These are phyloP conservation scores for Panicum miliaceum DNA, from an alignment of 176 grass and related monocot species.

Conservation along the genomic window DNA sequence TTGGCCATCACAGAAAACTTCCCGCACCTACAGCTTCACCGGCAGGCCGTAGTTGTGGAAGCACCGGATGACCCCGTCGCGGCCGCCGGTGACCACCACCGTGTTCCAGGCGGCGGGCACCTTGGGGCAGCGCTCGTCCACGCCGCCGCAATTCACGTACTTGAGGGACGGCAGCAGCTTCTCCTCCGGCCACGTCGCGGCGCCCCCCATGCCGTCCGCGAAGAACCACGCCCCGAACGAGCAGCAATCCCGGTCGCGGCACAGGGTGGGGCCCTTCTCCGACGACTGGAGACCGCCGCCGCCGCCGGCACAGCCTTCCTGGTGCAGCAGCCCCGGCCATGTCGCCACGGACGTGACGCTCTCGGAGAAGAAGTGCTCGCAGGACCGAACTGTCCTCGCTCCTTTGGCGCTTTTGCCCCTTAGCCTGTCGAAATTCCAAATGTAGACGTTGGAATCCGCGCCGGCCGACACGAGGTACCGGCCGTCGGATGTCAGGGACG, in stretches of 20 bases:
- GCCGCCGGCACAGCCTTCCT: not conserved
- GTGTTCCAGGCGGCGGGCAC: conserved; percentile 56
- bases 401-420: not conserved
- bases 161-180: conserved; percentile 43
- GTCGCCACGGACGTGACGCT: conserved; percentile 56
- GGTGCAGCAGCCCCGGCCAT: conserved; percentile 46
- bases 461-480: conserved; percentile 64
- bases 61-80: conserved; percentile 69
- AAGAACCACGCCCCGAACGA: conserved; percentile 60
- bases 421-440: conserved; percentile 49
- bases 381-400: conserved; percentile 43
- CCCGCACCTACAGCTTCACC: conserved; percentile 49
- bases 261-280: conserved; percentile 19
- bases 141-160: not conserved
- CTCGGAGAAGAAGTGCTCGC: conserved; percentile 62
- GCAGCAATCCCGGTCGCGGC: conserved; percentile 47
- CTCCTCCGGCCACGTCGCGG: conserved; percentile 81
- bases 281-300: not conserved
- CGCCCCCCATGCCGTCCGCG: conserved; percentile 39
- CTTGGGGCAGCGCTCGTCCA: conserved; percentile 1
- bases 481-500: conserved; percentile 65
- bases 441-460: conserved; percentile 62
- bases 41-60: conserved; percentile 90
- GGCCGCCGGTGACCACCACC: conserved; percentile 63
- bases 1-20: not conserved